Base-by-base conservation (phyloP, 495 filamentous ascomycete genomes). In the Penicillium crystallinum region DNA sequence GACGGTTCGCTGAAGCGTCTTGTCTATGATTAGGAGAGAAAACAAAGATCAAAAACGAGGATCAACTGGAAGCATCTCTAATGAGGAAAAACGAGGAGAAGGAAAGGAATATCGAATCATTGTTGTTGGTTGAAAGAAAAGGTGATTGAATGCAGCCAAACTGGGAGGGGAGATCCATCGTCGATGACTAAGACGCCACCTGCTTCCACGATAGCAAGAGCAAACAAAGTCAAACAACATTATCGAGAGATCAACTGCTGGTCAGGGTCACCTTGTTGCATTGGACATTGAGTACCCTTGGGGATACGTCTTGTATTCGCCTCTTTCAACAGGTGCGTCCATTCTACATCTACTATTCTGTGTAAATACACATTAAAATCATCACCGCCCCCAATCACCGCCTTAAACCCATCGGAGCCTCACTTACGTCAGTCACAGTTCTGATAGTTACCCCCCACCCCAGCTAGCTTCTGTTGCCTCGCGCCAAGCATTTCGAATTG, bases 1-100 rank as follows among this genome's bases (percentile, higher is more conserved):
- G 46, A 49, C 53, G 46, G 47, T 44, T 47, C 30, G 37, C 46
- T 46, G 27, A 45, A 61, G 58, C 52, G 49, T 45, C 48, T 34
- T 48, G 39, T 51, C 37, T 39, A 59, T 34, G 46, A 54, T 57
- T 49, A 60, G 44, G 33, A 37, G 52, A 33, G 43, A 46, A 40
- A 44, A 53, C 19, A 42, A 34, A 42, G 30, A 36, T 48, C 38
- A 46, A 42, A 22, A 50, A 18, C 9, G 15, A 29, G 15, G 3
- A 50, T n/a, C 37, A 31, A 25, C 29, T 23, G 27, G 4, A 50
- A 41, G 25, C 48, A 50, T 50, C 48, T 50, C 38, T 50, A 50
- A 42, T 34, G 30, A 33, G 38, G 31, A 18, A 36, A 23, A 42
- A 41, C 7, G 38, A 31, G 21, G 33, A 29, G n/a, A 27, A 43